Percentiles rank a stretch among this genome's conserved stretches.
phyloP scores from a whole-genome alignment of 345 rosid species.

The Dovyalis caffra region DNA sequence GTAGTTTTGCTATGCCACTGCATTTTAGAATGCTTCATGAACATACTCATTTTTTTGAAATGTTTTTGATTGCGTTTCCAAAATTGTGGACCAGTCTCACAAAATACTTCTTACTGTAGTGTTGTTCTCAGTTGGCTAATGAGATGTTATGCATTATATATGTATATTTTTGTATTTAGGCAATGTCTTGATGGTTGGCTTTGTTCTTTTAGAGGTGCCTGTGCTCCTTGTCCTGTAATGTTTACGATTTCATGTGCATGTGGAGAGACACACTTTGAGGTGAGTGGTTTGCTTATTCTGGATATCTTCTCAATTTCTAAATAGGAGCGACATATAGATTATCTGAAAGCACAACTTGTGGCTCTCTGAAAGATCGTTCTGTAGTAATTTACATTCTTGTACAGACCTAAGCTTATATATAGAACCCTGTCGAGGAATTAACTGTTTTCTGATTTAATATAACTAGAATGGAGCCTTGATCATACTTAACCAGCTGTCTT shows the following conservation, averaged over 20 bases:
- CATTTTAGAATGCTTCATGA: neutral
- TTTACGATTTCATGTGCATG: constrained; percentile 85
- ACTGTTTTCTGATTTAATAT: neutral
- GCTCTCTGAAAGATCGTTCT: neutral
- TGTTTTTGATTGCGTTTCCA: neutral
- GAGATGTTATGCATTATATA: neutral
- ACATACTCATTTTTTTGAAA: neutral
- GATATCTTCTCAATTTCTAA: neutral
- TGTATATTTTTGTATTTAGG: neutral
- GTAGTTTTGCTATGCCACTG: neutral
- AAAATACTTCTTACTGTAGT: neutral
- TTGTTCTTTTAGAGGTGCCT: constrained; percentile 67
- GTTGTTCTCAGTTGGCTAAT: neutral
- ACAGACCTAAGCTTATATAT: neutral
- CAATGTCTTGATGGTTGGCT: constrained; percentile 9
- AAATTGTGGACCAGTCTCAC: neutral
- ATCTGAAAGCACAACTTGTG: neutral
- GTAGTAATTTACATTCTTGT: neutral
- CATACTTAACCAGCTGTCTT: too few relatives aligned
- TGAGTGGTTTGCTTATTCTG: constrained; percentile 32
- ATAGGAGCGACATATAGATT: neutral
- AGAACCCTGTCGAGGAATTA: neutral
- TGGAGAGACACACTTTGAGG: constrained; percentile 81
- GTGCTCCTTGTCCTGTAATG: constrained; percentile 96
- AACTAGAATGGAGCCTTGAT: neutral